These are phyloP conservation scores for Pichia pseudocactophila DNA, from an alignment of 805 yeast species.

Conservation along the genomic window DNA sequence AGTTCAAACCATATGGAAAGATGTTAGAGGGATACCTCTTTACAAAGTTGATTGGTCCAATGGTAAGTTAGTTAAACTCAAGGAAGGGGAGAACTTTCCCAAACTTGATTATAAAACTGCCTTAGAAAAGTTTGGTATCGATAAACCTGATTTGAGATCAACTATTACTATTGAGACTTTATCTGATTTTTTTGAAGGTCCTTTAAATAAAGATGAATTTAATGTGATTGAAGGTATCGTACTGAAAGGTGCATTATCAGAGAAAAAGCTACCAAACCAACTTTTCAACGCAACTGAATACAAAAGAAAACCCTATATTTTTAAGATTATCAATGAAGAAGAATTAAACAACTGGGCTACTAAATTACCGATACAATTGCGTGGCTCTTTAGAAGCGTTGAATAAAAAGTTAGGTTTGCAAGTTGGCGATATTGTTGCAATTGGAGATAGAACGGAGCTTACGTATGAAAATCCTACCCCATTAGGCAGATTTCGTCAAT, in stretches of 20 bases:
- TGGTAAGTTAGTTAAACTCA: slow-evolving; percentile 21
- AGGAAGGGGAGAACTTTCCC: slow-evolving; percentile 26
- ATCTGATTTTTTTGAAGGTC: slow-evolving; percentile 30
- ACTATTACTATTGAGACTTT: slow-evolving; percentile 41
- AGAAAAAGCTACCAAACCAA: slow-evolving; percentile 10
- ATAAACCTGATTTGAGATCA: slow-evolving; percentile 86
- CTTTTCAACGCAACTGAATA: slow-evolving; percentile 36
- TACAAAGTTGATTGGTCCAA: slow-evolving; percentile 30
- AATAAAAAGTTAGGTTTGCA: slow-evolving; percentile 32
- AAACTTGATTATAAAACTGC: slow-evolving; percentile 61
- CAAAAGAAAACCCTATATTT: slow-evolving; percentile 48
- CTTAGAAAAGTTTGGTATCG: slow-evolving; percentile 71
- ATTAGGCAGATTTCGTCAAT: slow-evolving; percentile 74
- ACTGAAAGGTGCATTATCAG: slow-evolving; percentile 38
- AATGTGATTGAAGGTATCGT: slow-evolving; percentile 72
- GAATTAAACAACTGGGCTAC: slow-evolving; percentile 38
- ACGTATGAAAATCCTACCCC: slow-evolving; percentile 95
- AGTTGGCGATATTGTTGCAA: slow-evolving; percentile 69
- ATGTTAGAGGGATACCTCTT: slow-evolving; percentile 32
- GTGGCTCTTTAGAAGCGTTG: slow-evolving; percentile 14
- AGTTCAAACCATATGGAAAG: slow-evolving; percentile 47
- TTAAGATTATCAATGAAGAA: slow-evolving; percentile 38
- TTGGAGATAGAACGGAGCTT: slow-evolving; percentile 59
- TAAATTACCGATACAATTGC: slow-evolving; percentile 14
- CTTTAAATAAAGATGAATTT: slow-evolving; percentile 34